These are phyloP conservation scores for Aspergillus panamensis DNA, from an alignment of 495 filamentous ascomycete genomes.

Conservation along the genomic window DNA sequence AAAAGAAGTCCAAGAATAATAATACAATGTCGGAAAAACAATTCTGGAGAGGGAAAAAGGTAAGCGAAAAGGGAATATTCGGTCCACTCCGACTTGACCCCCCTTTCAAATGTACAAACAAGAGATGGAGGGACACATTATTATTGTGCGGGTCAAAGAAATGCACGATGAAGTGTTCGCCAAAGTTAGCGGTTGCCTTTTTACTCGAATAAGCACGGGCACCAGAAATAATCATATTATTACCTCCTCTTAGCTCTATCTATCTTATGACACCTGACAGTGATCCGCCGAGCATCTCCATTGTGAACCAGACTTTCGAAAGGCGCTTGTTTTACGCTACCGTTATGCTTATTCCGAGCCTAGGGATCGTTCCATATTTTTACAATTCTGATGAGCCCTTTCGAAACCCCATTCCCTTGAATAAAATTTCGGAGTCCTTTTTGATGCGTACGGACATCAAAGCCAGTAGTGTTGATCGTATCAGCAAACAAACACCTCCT, in stretches of 20 bases:
- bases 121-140: neutral
- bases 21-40: neutral
- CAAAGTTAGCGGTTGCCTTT: conserved; percentile 20
- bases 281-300: conserved; percentile 21
- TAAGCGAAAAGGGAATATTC: neutral
- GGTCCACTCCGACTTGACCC: neutral
- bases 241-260: neutral
- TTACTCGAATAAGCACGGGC: conserved; percentile 10
- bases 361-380: conserved; percentile 15
- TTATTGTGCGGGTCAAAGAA: conserved; percentile 19
- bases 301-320: conserved; percentile 26
- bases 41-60: neutral
- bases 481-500: neutral
- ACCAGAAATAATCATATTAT: conserved; percentile 8
- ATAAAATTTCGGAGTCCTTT: neutral
- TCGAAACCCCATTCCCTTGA: neutral
- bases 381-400: neutral
- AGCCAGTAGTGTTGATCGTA: neutral
- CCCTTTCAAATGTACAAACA: conserved; percentile 14
- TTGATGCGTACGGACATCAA: neutral
- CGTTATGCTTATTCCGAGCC: conserved; percentile 30
- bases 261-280: conserved; percentile 13
- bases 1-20: neutral
- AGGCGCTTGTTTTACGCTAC: conserved; percentile 28
- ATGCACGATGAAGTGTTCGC: conserved; percentile 31